Evolutionary conservation across 2,329 filamentous ascomycete species (phyloP).

Genomic region (Penicillium thymicola): DNA sequence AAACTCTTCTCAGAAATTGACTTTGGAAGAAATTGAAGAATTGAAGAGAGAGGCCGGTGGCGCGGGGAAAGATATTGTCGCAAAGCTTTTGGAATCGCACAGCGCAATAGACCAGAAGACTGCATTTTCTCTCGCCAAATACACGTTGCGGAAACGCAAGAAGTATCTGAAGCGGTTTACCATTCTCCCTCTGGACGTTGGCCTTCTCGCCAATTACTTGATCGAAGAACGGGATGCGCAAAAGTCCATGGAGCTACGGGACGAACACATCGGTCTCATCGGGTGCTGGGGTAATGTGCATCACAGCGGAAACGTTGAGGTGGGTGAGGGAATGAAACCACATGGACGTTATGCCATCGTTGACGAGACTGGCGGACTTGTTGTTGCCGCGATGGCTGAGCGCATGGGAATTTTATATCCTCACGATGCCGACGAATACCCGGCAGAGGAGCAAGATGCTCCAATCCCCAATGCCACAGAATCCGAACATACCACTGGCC

Average conservation of each 20-base stretch:
- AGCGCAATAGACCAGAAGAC: slow-evolving; percentile 92
- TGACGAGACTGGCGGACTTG: slow-evolving; percentile 79
- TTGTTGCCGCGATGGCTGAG: slow-evolving; percentile 82
- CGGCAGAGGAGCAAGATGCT: slow-evolving; percentile 6
- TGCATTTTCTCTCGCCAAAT: slow-evolving; percentile 87
- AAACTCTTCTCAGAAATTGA: slow-evolving; percentile 69
- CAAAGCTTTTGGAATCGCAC: slow-evolving; percentile 88
- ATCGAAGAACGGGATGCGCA: slow-evolving; percentile 74
- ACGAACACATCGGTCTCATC: slow-evolving; percentile 76
- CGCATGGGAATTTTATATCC: slow-evolving; percentile 77
- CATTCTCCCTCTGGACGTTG: slow-evolving; percentile 76
- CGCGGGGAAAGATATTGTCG: slow-evolving; percentile 83
- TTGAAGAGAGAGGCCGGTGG: slow-evolving; percentile 69
- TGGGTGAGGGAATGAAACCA: slow-evolving; percentile 28
- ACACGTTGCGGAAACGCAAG: slow-evolving; percentile 87
- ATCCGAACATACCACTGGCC: slow-evolving; percentile 8
- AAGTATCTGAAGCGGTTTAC: slow-evolving; percentile 91
- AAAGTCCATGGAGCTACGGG: slow-evolving; percentile 80
- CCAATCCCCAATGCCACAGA: background rate
- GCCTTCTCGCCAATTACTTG: slow-evolving; percentile 71
- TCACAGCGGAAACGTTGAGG: slow-evolving; percentile 53
- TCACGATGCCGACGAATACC: slow-evolving; percentile 25
- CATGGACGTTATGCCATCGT: slow-evolving; percentile 74
- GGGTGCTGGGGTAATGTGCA: slow-evolving; percentile 90
- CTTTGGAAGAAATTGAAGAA: slow-evolving; percentile 67